Percentiles rank a stretch among this genome's conserved stretches.
Evolutionary conservation across 2,329 filamentous ascomycete genomes (phyloP).

Genomic region (Calonectria multiphialidica): DNA sequence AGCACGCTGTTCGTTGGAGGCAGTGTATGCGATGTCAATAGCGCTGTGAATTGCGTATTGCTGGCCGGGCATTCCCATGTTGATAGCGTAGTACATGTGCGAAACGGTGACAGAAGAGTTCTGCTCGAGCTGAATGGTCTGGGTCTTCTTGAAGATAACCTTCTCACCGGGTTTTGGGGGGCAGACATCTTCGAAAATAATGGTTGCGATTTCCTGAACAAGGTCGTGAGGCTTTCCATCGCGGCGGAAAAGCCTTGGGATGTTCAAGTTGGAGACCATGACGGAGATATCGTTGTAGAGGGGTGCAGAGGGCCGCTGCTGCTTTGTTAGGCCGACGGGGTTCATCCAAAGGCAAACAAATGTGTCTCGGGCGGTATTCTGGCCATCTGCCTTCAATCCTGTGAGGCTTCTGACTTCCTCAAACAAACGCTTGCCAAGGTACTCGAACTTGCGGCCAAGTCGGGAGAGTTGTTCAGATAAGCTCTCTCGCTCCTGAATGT

Average conservation of each 20-base stretch:
- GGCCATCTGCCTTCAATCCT: neutral
- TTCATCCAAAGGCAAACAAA: neutral
- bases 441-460: neutral
- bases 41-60: neutral
- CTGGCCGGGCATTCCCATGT: neutral
- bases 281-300: neutral
- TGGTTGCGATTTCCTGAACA: neutral
- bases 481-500: neutral
- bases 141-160: neutral
- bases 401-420: neutral
- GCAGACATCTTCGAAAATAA: neutral
- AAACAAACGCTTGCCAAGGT: neutral
- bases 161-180: neutral
- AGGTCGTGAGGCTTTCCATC: neutral
- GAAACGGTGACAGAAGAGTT: neutral
- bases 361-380: neutral
- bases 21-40: neutral
- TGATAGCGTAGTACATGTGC: neutral
- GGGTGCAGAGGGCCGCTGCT: neutral
- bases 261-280: neutral
- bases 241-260: neutral
- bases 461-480: neutral
- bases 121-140: neutral
- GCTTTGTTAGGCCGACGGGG: neutral
- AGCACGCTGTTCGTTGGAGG: neutral